Evolutionary conservation across 2,329 filamentous ascomycete species (phyloP).

Genomic region (Alternaria hordeiaustralica): DNA sequence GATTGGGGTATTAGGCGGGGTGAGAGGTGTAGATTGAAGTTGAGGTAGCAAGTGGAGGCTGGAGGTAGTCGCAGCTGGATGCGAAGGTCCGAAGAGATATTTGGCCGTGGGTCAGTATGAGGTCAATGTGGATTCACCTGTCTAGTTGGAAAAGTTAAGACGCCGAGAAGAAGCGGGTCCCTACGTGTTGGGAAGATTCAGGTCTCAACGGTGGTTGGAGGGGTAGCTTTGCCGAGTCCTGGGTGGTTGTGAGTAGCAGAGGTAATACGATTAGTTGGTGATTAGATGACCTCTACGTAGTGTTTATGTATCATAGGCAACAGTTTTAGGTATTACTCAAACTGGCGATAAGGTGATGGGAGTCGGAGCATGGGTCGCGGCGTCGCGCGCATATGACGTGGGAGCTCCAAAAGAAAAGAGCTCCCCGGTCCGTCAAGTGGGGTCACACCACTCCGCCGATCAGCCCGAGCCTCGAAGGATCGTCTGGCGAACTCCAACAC

Average conservation of each 20-base stretch:
- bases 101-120: conserved; percentile 30
- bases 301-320: not conserved
- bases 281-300: not conserved
- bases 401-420: conserved; percentile 20
- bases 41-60: conserved; percentile 8
- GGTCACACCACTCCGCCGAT: conserved; percentile 20
- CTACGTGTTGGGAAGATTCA: conserved; percentile 30
- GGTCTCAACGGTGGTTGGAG: conserved; percentile 9
- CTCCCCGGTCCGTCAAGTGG: conserved; percentile 21
- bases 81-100: conserved; percentile 12
- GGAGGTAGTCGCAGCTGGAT: conserved; percentile 8
- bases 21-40: conserved; percentile 3
- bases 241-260: not conserved
- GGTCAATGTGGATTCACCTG: conserved; percentile 29
- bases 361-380: conserved; percentile 10
- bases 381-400: conserved; percentile 21
- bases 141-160: conserved; percentile 21
- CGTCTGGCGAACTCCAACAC: not conserved
- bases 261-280: not conserved
- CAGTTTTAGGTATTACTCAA: not conserved
- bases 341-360: conserved; percentile 14
- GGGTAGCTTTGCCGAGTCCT: conserved; percentile 19
- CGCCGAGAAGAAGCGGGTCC: conserved; percentile 28
- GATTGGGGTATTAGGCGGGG: conserved; percentile 3
- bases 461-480: conserved; percentile 1